Percentiles rank a stretch among this genome's conserved stretches.
Evolutionary conservation across 192 early-diverging fungal genomes (phyloP).

Genomic region (Thoreauomyces humboldtii): DNA sequence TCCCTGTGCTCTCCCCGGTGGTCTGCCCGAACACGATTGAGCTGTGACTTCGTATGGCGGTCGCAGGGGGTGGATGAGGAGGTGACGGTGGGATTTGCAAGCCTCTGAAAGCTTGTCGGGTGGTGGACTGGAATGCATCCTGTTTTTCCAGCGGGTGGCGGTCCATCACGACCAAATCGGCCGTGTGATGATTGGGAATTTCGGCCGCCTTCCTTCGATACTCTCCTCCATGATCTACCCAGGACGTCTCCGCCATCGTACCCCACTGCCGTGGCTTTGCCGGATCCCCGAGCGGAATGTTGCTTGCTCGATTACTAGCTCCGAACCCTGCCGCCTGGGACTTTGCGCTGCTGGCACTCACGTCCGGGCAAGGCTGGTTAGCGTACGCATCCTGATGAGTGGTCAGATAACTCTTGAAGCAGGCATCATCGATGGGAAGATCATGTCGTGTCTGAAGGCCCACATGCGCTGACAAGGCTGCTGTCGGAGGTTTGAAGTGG

Average conservation of each 20-base stretch:
- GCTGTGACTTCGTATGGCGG: constrained; percentile 1
- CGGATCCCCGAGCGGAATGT: constrained; percentile 35
- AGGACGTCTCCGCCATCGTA: constrained; percentile 34
- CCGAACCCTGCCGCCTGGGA: constrained; percentile 10
- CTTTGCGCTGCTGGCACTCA: background rate
- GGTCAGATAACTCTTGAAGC: constrained; percentile 34
- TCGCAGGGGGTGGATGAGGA: background rate
- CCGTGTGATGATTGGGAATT: background rate
- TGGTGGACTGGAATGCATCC: background rate
- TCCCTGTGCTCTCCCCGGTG: background rate
- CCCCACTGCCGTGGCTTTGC: constrained; percentile 27
- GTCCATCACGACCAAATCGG: background rate
- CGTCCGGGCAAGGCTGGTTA: constrained; percentile 7
- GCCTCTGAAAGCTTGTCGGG: background rate
- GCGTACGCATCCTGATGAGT: constrained; percentile 37
- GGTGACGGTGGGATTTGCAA: background rate
- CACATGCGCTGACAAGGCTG: constrained; percentile 32
- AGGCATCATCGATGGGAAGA: constrained; percentile 41
- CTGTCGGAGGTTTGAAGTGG: constrained; percentile 23
- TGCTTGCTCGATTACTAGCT: constrained; percentile 26
- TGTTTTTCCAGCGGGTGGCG: background rate
- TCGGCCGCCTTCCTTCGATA: background rate
- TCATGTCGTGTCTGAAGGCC: constrained; percentile 37
- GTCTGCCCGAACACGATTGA: constrained; percentile 20
- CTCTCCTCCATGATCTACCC: constrained; percentile 12